Percentiles rank a stretch among this genome's conserved stretches.
These are phyloP conservation scores for Phlebiopsis gigantea DNA, from an alignment of 768 basidiomycete species.

Conservation along the genomic window DNA sequence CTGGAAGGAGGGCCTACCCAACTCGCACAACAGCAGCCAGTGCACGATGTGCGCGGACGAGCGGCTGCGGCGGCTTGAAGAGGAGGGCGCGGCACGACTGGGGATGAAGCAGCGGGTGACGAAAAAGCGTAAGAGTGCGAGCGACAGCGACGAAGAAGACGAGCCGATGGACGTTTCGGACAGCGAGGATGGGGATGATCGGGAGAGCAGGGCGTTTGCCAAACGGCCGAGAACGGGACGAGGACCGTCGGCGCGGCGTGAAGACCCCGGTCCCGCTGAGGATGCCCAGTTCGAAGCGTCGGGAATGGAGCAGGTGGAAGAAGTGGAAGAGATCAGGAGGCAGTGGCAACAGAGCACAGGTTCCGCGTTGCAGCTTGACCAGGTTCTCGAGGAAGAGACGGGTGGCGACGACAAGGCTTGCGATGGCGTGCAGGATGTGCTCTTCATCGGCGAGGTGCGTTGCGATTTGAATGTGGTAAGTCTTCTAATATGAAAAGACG, in stretches of 20 bases:
- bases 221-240: background rate
- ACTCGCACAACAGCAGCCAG: slow-evolving; percentile 37
- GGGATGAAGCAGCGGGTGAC: background rate
- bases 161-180: background rate
- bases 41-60: slow-evolving; percentile 21
- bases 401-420: slow-evolving; percentile 26
- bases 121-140: background rate
- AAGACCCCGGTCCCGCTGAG: background rate
- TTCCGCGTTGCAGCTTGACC: background rate
- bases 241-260: background rate
- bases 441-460: slow-evolving; percentile 55
- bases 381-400: slow-evolving; percentile 1
- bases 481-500: background rate
- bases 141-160: background rate
- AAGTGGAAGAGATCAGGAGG: background rate
- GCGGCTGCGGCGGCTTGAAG: background rate
- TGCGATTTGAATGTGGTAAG: background rate
- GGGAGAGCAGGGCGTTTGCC: background rate
- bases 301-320: background rate
- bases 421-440: slow-evolving; percentile 51
- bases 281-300: background rate
- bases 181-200: background rate
- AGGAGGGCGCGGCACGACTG: background rate
- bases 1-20: slow-evolving; percentile 32
- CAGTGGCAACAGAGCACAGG: background rate